Conservation (phyloP, 345 rosid genomes). For the Linum lewisii region DNA sequence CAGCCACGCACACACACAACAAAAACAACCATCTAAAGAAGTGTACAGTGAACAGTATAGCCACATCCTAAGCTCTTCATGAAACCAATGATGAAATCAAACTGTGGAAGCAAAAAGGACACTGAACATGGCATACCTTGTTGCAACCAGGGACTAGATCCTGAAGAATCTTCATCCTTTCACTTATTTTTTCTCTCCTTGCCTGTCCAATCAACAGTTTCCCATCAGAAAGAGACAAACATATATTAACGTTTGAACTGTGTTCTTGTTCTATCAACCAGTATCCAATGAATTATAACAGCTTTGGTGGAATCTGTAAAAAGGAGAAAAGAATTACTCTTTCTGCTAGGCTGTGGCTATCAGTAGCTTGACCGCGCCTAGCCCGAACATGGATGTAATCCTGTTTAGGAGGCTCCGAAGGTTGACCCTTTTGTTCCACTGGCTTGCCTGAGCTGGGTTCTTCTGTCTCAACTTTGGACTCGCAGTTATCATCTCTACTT, state of each 20-base stretch:
- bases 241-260: not conserved
- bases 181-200: conserved; percentile 89
- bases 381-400: conserved; percentile 94
- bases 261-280: not conserved
- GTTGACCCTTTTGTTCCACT: conserved; percentile 38
- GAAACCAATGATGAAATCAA: not conserved
- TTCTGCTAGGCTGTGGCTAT: conserved; percentile 95
- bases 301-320: not conserved
- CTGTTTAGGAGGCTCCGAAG: conserved; percentile 53
- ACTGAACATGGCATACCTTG: conserved; percentile 36
- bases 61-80: not conserved
- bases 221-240: conserved; percentile 17
- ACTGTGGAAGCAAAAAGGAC: no score
- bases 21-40: not conserved
- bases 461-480: conserved; percentile 33
- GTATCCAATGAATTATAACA: no score
- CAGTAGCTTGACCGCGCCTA: conserved; percentile 94
- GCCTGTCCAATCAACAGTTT: conserved; percentile 34
- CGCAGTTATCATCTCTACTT: conserved; percentile 37
- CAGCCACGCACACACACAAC: not conserved
- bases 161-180: conserved; percentile 87
- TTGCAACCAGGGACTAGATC: conserved; percentile 91
- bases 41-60: not conserved
- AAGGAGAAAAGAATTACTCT: conserved; percentile 43
- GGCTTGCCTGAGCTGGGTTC: conserved; percentile 43